Evolutionary conservation across 2,329 filamentous ascomycete species (phyloP), one percentile per base, ranked within the genome.

Genomic region (Hypoxylon sp.): DNA sequence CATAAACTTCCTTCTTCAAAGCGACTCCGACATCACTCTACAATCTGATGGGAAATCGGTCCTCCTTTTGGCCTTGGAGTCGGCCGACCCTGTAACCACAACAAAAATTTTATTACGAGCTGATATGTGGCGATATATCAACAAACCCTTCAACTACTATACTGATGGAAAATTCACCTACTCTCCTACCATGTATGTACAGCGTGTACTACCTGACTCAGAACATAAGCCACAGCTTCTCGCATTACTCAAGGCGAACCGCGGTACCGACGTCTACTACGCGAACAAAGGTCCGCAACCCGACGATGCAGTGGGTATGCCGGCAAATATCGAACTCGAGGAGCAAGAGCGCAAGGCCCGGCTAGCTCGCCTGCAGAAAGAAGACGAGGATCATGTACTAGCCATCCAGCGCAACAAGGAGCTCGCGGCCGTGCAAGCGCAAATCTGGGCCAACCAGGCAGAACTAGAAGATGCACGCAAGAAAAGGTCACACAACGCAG

Each of bases 91-190:
- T 0, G 66, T 90, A 2, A 79, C 83, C 0, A 87, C 88, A 5
- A 87, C 87, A 0, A 85, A 85, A 46, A 84, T 86, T 0, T 83
- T 92, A 1, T 81, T 92, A 6, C 89, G 89, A 72, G 87, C 86
- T 0, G 88, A 86, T 48, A 84, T 91, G 79, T 91, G 89, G 89
- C 89, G 89, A 74, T 80, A 86, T 33, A 80, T 91, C 73, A 91
- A 91, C 78, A 85, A 88, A 67, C 81, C 86, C 0, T 88, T 84
- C 73, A 89, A 90, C 71, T 80, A 84, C 66, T 89, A 84, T 77
- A 85, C 79, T 1, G 81, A 85, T 46, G 84, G 85, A 25, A 82
- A 81, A 4, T 84, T 84, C 71, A 88, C 85, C 1, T 92, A 90
- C 77, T 92, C 90, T 0, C 86, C 90, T 0, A 88, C 89, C 2